Evolutionary conservation across 2,329 filamentous ascomycete genomes (phyloP).

Genomic region (Nemania abortiva): DNA sequence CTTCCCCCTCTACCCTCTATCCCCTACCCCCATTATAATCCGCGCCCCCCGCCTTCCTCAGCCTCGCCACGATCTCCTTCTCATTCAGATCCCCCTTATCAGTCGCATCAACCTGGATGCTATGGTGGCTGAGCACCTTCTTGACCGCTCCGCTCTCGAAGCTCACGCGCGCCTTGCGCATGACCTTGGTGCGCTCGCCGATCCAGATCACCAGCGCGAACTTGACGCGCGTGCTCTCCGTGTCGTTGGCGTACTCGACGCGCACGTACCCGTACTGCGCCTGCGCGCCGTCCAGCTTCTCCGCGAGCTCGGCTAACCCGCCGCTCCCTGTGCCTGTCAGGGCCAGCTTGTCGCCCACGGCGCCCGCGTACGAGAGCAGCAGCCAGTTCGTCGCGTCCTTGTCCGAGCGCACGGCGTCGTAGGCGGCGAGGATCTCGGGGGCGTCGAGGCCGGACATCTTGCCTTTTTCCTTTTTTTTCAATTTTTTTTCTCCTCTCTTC

Average conservation of each 20-base stretch:
- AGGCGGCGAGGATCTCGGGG: constrained; percentile 72
- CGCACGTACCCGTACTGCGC: constrained; percentile 76
- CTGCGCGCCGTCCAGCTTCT: constrained; percentile 67
- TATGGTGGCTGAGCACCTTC: constrained; percentile 72
- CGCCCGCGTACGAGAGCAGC: constrained; percentile 70
- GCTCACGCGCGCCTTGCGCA: constrained; percentile 76
- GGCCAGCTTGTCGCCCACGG: constrained; percentile 67
- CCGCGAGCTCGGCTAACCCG: constrained; percentile 69
- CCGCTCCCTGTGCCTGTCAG: constrained; percentile 70
- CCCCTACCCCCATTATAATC: constrained; percentile 77
- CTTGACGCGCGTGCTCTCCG: constrained; percentile 76
- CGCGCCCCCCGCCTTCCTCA: constrained; percentile 75
- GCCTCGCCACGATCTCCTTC: constrained; percentile 68
- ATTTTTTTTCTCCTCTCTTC: neutral
- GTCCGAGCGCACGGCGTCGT: constrained; percentile 75
- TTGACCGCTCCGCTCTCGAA: constrained; percentile 76
- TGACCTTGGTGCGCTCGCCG: constrained; percentile 72
- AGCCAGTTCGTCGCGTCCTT: constrained; percentile 76
- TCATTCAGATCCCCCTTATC: constrained; percentile 72
- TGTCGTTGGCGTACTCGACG: constrained; percentile 78
- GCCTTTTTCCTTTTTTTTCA: neutral
- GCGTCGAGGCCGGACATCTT: constrained; percentile 68
- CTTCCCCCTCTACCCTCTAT: neutral
- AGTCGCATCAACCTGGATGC: constrained; percentile 72
- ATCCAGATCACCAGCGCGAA: constrained; percentile 78